Evolutionary conservation across 2,329 filamentous ascomycete species (phyloP).

Genomic region (Cylindrodendrum hubeiense): DNA sequence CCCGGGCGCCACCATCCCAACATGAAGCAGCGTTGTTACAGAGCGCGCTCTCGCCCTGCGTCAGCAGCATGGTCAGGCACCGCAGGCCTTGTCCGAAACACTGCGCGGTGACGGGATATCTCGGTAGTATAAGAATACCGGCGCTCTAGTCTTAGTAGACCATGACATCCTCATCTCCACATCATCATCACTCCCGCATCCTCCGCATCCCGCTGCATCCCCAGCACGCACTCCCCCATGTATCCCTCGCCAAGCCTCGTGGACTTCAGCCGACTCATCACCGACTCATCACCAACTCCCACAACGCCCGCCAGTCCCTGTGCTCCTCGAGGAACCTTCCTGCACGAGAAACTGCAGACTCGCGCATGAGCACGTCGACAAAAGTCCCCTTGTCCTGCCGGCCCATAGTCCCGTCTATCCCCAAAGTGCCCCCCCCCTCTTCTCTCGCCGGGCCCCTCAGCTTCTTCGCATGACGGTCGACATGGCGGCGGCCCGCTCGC

Average conservation of each 20-base stretch:
- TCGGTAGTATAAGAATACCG: too few relatives aligned
- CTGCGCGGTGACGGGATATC: too few relatives aligned
- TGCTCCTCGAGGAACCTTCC: background rate
- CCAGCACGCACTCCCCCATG: too few relatives aligned
- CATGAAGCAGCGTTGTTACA: too few relatives aligned
- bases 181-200: background rate
- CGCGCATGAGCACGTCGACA: constrained; percentile 10
- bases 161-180: too few relatives aligned
- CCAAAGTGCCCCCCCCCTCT: background rate
- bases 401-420: constrained; percentile 8
- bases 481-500: background rate
- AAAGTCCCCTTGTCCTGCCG: constrained; percentile 26
- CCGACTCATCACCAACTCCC: background rate
- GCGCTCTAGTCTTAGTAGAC: too few relatives aligned
- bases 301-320: background rate
- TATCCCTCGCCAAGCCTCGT: background rate
- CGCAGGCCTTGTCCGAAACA: too few relatives aligned
- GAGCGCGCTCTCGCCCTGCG: too few relatives aligned
- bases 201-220: too few relatives aligned
- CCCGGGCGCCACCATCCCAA: too few relatives aligned
- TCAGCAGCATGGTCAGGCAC: too few relatives aligned
- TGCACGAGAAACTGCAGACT: background rate
- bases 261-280: background rate
- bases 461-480: background rate
- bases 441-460: background rate